phyloP scores from a whole-genome alignment of 1,284 basidiomycete genomes.

The Butyriboletus regius region DNA sequence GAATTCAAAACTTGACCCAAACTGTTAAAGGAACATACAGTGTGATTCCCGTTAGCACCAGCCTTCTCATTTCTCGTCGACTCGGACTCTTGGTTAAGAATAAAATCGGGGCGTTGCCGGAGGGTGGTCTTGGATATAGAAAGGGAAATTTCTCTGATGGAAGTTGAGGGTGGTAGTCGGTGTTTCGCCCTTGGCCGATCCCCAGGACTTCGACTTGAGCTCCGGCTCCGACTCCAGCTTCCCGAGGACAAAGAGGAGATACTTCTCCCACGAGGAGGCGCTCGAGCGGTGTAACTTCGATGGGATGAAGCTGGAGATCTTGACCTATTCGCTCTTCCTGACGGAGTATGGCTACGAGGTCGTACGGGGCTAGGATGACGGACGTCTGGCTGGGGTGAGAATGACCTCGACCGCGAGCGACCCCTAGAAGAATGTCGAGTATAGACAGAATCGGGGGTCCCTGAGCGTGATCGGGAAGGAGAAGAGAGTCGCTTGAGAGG shows the following conservation, averaged over 20 bases:
- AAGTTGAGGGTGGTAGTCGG: slow-evolving; percentile 50
- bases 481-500: slow-evolving; percentile 34
- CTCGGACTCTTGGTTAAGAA: slow-evolving; percentile 22
- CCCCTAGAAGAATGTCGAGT: slow-evolving; percentile 59
- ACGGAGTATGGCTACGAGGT: slow-evolving; percentile 34
- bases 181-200: slow-evolving; percentile 51
- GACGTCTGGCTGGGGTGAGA: slow-evolving; percentile 49
- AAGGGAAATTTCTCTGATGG: slow-evolving; percentile 37
- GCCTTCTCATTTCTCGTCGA: slow-evolving; percentile 25
- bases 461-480: slow-evolving; percentile 50
- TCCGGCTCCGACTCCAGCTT: slow-evolving; percentile 48
- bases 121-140: slow-evolving; percentile 30
- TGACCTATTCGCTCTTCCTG: slow-evolving; percentile 18
- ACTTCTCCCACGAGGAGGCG: slow-evolving; percentile 37
- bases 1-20: slow-evolving; percentile 7
- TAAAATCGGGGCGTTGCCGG: slow-evolving; percentile 22
- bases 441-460: slow-evolving; percentile 57
- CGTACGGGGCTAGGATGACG: slow-evolving; percentile 42
- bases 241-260: slow-evolving; percentile 42
- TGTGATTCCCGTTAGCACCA: slow-evolving; percentile 33
- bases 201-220: slow-evolving; percentile 47
- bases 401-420: slow-evolving; percentile 56
- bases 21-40: slow-evolving; percentile 20
- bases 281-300: slow-evolving; percentile 27
- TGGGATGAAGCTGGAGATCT: slow-evolving; percentile 39